Percentiles rank a stretch among this genome's conserved stretches.
Conservation (phyloP, 768 basidiomycete genomes). For the Russula foetens region DNA sequence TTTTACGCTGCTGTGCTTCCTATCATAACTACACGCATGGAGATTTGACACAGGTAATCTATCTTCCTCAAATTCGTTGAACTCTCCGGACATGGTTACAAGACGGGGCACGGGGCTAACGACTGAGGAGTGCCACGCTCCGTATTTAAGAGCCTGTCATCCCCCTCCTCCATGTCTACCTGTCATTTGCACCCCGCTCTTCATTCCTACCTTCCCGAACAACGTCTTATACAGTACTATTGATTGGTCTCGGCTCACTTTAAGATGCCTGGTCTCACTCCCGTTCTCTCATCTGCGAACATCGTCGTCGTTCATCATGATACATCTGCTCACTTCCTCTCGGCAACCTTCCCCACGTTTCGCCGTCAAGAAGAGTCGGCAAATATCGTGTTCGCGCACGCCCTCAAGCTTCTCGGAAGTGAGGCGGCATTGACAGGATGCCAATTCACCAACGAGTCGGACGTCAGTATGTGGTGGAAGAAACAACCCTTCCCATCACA, state of each 20-base stretch:
- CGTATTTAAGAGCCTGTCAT: conserved; percentile 1
- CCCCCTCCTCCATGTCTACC: not conserved
- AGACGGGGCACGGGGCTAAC: not conserved
- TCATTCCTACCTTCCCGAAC: not conserved
- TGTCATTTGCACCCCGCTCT: not conserved
- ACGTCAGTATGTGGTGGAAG: conserved; percentile 25
- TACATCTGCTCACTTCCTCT: conserved; percentile 35
- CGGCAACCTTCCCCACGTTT: conserved; percentile 35
- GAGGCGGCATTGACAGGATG: conserved; percentile 33
- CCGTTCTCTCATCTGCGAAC: conserved; percentile 20
- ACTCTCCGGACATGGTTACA: conserved; percentile 6
- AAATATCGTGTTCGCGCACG: conserved; percentile 47
- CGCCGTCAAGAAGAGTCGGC: conserved; percentile 38
- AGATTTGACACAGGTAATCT: conserved; percentile 13
- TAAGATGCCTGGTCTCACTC: conserved; percentile 29
- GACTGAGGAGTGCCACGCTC: conserved; percentile 1
- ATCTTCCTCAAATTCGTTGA: not conserved
- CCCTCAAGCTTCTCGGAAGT: conserved; percentile 34
- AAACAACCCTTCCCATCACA: conserved; percentile 13
- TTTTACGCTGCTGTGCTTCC: conserved; percentile 1
- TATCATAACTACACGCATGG: conserved; percentile 8
- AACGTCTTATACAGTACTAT: not conserved
- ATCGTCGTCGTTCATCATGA: conserved; percentile 33
- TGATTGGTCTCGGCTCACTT: not conserved
- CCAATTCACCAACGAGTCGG: conserved; percentile 30